A percentile compares a stretch with the other conserved stretches of the same genome.
Evolutionary conservation across 2,329 filamentous ascomycete genomes (phyloP).

Genomic region (Huntiella bhutanensis): DNA sequence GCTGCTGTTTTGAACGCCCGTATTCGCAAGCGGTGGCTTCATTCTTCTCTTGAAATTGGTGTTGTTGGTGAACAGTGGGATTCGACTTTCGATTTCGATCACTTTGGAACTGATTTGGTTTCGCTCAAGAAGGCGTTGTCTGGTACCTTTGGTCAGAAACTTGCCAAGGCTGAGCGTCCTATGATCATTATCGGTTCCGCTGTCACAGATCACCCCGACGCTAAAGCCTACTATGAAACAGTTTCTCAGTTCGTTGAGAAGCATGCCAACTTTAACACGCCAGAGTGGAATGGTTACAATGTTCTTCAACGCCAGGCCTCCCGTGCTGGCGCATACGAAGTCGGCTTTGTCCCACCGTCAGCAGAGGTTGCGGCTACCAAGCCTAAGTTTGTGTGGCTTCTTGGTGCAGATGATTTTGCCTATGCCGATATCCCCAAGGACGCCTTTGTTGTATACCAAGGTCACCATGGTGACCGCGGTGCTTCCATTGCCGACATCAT

Average conservation of each 20-base stretch:
- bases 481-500: constrained; percentile 86
- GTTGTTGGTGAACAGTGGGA: constrained; percentile 81
- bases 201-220: constrained; percentile 76
- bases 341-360: constrained; percentile 82
- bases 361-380: constrained; percentile 62
- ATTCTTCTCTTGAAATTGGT: constrained; percentile 82
- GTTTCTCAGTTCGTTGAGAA: constrained; percentile 85
- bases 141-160: constrained; percentile 82
- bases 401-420: constrained; percentile 82
- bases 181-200: constrained; percentile 95
- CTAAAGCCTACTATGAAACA: constrained; percentile 82
- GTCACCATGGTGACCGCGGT: constrained; percentile 87
- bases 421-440: constrained; percentile 81
- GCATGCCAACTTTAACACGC: constrained; percentile 75
- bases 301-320: constrained; percentile 87
- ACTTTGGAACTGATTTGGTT: constrained; percentile 61
- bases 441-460: constrained; percentile 94
- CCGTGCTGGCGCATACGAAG: constrained; percentile 80
- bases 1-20: constrained; percentile 88
- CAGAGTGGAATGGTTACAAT: constrained; percentile 96
- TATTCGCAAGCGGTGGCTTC: constrained; percentile 94
- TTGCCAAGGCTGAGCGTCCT: constrained; percentile 68
- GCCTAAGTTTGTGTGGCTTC: constrained; percentile 90
- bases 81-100: constrained; percentile 88
- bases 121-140: constrained; percentile 71